Evolutionary conservation across 2,329 filamentous ascomycete genomes (phyloP).

Genomic region (Simplicillium sp.): DNA sequence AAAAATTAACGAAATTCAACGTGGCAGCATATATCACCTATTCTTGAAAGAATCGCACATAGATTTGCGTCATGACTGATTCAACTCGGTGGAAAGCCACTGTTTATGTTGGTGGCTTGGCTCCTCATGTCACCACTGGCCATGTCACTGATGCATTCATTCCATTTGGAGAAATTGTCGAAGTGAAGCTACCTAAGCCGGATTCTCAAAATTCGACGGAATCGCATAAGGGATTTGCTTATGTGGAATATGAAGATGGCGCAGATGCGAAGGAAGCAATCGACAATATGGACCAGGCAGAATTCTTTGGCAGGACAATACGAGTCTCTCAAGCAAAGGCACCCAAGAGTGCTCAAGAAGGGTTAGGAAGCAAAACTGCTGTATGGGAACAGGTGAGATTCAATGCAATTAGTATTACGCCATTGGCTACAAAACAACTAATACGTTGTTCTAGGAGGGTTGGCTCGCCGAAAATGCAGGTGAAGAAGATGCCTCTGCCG

Average conservation of each 20-base stretch:
- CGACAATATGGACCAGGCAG: conserved; percentile 97
- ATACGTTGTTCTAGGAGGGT: conserved; percentile 56
- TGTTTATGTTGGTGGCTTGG: conserved; percentile 83
- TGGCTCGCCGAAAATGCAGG: conserved; percentile 85
- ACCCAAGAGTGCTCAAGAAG: conserved; percentile 80
- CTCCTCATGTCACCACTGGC: conserved; percentile 63
- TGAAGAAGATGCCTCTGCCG: conserved; percentile 61
- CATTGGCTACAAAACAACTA: background rate
- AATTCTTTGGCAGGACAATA: conserved; percentile 85
- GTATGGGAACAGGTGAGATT: conserved; percentile 86
- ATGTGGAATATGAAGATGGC: conserved; percentile 84
- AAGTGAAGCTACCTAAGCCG: conserved; percentile 82
- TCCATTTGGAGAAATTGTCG: conserved; percentile 90
- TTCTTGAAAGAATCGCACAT: background rate
- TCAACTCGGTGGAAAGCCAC: conserved; percentile 79
- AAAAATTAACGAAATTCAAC: background rate
- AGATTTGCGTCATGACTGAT: conserved; percentile 58
- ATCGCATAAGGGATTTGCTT: conserved; percentile 84
- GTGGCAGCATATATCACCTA: background rate
- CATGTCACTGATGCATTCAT: conserved; percentile 87
- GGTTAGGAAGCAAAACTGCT: conserved; percentile 84
- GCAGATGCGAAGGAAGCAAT: conserved; percentile 90
- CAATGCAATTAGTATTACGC: conserved; percentile 3
- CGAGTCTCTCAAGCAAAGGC: conserved; percentile 89
- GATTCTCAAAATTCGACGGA: conserved; percentile 72